Conservation (phyloP, 805 yeast species). For the Debaryomyces tyrocola region DNA sequence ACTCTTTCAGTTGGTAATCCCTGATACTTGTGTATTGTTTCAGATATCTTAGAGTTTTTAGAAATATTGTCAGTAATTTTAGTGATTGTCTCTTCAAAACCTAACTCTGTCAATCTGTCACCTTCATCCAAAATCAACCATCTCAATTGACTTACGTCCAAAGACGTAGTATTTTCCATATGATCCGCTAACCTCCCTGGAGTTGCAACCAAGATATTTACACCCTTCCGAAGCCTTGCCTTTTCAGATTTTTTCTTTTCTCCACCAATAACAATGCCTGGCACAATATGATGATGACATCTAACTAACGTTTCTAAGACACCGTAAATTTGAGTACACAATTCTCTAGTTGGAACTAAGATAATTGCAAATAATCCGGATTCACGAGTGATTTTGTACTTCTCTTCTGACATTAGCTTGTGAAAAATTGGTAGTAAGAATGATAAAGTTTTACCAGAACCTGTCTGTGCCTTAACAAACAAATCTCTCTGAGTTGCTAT, state of each 20-base stretch:
- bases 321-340: conserved; percentile 84
- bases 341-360: conserved; percentile 91
- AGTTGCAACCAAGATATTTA: conserved; percentile 92
- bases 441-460: conserved; percentile 95
- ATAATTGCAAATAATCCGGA: conserved; percentile 89
- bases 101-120: conserved; percentile 91
- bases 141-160: conserved; percentile 71
- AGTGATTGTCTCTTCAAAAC: conserved; percentile 90
- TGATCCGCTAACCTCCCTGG: conserved; percentile 97
- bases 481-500: conserved; percentile 51
- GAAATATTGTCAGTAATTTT: conserved; percentile 67
- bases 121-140: conserved; percentile 97
- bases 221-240: conserved; percentile 94
- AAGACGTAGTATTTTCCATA: conserved; percentile 79
- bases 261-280: conserved; percentile 97
- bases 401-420: conserved; percentile 56
- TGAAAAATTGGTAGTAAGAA: conserved; percentile 82
- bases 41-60: conserved; percentile 38
- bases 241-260: conserved; percentile 97
- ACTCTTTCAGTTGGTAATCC: conserved; percentile 68
- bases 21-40: conserved; percentile 42
- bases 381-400: conserved; percentile 49
- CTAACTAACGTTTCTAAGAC: conserved; percentile 73
- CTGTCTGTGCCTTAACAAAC: conserved; percentile 95
- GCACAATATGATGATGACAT: conserved; percentile 85